phyloP scores from a whole-genome alignment of 2,329 filamentous ascomycete genomes.

The Botrytis medusae region DNA sequence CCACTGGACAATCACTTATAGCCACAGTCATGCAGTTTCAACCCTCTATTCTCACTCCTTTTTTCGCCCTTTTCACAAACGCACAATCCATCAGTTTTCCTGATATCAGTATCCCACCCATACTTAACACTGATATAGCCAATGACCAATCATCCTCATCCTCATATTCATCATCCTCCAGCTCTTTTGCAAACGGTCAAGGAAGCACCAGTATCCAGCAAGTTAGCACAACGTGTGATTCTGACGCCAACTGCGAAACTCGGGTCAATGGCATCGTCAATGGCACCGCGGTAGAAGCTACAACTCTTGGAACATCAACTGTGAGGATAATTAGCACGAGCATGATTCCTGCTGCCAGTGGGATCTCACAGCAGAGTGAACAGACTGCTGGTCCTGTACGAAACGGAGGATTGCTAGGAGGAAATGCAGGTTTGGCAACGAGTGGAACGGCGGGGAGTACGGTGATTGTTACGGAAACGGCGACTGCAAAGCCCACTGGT shows the following conservation, averaged over 20 bases:
- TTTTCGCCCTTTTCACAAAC: slow-evolving; percentile 1
- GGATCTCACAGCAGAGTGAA: neutral
- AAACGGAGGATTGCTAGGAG: neutral
- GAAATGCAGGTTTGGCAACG: neutral
- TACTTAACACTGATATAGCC: no score
- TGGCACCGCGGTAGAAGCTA: neutral
- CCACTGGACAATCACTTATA: neutral
- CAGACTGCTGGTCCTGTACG: neutral
- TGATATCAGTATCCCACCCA: neutral
- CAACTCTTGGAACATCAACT: neutral
- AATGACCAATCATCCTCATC: slow-evolving; percentile 1
- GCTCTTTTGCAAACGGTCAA: neutral
- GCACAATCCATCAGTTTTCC: neutral
- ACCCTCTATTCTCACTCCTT: neutral
- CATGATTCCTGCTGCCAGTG: neutral
- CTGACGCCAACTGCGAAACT: slow-evolving; percentile 9
- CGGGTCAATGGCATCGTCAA: neutral
- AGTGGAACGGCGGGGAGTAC: slow-evolving; percentile 10
- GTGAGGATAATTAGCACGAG: neutral
- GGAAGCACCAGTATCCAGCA: neutral
- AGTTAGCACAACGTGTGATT: neutral
- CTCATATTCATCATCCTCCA: slow-evolving; percentile 12
- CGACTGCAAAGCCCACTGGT: neutral
- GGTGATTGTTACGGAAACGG: neutral
- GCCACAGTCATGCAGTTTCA: neutral